Conservation (phyloP, 2,329 filamentous ascomycete species). For the Moelleriella libera region DNA sequence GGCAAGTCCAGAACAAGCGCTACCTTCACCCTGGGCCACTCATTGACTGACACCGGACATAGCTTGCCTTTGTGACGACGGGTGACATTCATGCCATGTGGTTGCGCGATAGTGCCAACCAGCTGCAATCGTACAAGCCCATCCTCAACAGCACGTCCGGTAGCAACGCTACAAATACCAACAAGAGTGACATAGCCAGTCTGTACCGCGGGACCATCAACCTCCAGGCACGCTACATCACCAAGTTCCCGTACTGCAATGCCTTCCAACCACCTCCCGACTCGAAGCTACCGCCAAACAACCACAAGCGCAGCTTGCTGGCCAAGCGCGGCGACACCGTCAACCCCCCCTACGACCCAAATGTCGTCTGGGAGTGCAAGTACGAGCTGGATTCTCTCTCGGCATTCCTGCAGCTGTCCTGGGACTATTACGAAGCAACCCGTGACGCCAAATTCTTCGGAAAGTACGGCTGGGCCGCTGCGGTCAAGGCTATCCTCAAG, state of each 20-base stretch:
- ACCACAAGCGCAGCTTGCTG: constrained; percentile 8
- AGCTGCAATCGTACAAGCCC: constrained; percentile 60
- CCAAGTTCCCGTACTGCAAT: constrained; percentile 72
- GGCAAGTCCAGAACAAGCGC: constrained; percentile 9
- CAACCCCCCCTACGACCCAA: constrained; percentile 51
- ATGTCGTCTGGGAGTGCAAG: constrained; percentile 83
- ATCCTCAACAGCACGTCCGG: constrained; percentile 38
- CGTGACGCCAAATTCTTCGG: constrained; percentile 61
- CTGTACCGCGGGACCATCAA: constrained; percentile 66
- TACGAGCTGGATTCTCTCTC: constrained; percentile 89
- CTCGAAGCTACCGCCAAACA: constrained; percentile 24
- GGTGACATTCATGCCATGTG: constrained; percentile 89
- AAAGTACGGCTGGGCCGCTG: constrained; percentile 56
- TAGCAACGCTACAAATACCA: constrained; percentile 21
- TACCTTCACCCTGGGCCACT: too few species aligned
- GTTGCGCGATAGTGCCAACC: constrained; percentile 77
- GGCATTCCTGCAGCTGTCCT: constrained; percentile 68
- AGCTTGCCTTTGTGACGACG: constrained; percentile 68
- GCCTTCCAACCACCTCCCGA: constrained; percentile 82
- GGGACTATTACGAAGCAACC: constrained; percentile 66
- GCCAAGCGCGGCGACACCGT: constrained; percentile 31
- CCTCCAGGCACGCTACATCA: constrained; percentile 58
- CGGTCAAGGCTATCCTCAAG: constrained; percentile 54
- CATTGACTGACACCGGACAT: background rate
- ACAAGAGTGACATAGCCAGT: constrained; percentile 37